A percentile compares a stretch with the other conserved stretches of the same genome.
phyloP scores from a whole-genome alignment of 257 asterid species.

The Nicotiana tomentosiformis region DNA sequence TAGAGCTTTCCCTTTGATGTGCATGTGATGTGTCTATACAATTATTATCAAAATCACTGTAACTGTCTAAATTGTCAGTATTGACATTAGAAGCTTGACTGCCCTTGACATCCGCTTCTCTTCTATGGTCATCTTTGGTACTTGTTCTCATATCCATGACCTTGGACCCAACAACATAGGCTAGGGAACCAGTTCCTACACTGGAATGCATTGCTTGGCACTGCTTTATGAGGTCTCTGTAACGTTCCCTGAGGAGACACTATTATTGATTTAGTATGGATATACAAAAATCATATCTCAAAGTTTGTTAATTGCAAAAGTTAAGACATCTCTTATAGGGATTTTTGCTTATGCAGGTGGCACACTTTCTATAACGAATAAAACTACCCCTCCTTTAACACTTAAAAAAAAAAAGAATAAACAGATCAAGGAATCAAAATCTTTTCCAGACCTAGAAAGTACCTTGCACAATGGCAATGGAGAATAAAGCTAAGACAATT shows the following conservation, averaged over 20 bases:
- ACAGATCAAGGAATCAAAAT: not conserved
- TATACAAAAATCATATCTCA: not conserved
- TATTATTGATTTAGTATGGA: slow-evolving; percentile 14
- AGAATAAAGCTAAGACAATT: not conserved
- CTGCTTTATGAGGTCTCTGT: slow-evolving; percentile 69
- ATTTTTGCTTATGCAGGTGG: not conserved
- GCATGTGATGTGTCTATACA: slow-evolving; percentile 41
- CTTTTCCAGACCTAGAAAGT: not conserved
- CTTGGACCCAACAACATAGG: slow-evolving; percentile 90
- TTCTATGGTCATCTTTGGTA: slow-evolving; percentile 58
- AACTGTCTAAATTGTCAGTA: slow-evolving; percentile 31
- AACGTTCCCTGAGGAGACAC: slow-evolving; percentile 66
- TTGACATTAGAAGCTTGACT: slow-evolving; percentile 38
- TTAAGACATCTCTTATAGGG: not conserved
- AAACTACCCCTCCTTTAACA: not conserved
- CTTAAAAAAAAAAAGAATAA: not conserved
- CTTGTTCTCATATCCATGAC: slow-evolving; percentile 96
- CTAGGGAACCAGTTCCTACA: slow-evolving; percentile 96
- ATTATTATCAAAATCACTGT: slow-evolving; percentile 33
- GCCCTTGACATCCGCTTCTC: slow-evolving; percentile 46
- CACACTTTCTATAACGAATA: not conserved
- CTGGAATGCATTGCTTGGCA: slow-evolving; percentile 96
- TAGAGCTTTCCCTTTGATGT: slow-evolving; percentile 41
- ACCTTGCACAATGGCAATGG: not conserved
- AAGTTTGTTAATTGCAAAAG: not conserved